Evolutionary conservation across 768 basidiomycete species (phyloP).

Genomic region (Naganishia kalamii): DNA sequence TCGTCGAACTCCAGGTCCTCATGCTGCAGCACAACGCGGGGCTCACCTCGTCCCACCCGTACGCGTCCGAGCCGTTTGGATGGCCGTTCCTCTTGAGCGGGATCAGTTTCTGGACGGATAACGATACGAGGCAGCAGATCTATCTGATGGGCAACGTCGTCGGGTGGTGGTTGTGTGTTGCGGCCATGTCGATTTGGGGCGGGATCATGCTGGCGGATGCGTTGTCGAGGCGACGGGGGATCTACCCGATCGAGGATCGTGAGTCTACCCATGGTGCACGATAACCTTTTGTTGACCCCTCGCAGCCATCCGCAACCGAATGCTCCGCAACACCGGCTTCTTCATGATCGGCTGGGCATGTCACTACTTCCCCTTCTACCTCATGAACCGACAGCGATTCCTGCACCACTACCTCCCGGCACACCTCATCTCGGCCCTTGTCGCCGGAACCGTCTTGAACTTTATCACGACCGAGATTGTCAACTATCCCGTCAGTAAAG

Average conservation of each 20-base stretch:
- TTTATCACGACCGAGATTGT: constrained; percentile 83
- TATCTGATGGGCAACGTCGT: constrained; percentile 91
- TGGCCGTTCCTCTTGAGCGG: constrained; percentile 97
- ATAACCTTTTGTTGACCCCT: constrained; percentile 10
- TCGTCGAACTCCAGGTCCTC: constrained; percentile 80
- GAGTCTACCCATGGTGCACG: constrained; percentile 46
- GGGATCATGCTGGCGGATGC: constrained; percentile 87
- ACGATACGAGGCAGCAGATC: constrained; percentile 77
- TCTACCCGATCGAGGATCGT: constrained; percentile 83
- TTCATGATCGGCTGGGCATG: constrained; percentile 91
- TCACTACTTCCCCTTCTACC: constrained; percentile 95
- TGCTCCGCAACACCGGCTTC: constrained; percentile 93
- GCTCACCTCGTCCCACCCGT: constrained; percentile 92
- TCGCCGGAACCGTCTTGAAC: constrained; percentile 85
- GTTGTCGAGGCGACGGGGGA: constrained; percentile 73
- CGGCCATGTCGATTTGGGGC: constrained; percentile 76
- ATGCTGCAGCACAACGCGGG: constrained; percentile 99
- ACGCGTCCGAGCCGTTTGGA: constrained; percentile 89
- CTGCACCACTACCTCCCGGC: constrained; percentile 97
- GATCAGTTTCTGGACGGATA: constrained; percentile 95
- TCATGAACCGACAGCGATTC: constrained; percentile 95
- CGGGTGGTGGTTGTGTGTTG: constrained; percentile 89
- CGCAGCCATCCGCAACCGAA: constrained; percentile 79
- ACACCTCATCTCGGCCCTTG: constrained; percentile 82
- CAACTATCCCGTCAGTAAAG: constrained; percentile 78